Base-by-base conservation (phyloP, 208 protist species). In the Porcisia hertigi region DNA sequence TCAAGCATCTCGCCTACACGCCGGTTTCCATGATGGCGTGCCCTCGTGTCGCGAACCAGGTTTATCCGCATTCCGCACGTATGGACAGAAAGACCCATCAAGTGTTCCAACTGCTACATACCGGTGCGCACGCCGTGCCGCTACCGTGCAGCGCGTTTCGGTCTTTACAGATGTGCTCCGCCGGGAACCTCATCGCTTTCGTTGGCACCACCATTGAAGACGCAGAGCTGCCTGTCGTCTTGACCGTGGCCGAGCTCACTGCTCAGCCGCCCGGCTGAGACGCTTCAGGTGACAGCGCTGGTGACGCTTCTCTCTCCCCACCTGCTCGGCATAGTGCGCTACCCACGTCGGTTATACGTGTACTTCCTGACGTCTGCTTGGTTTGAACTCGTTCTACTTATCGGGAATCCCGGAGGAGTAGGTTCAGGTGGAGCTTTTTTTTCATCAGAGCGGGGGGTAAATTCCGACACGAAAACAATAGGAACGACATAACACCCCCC, bases 11-110 rank as follows among this genome's bases (percentile, higher is more conserved):
- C 9, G 5, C 34, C 3, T 64, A 54, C 57, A 52, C 64, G 12
- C 34, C 49, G 3, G 72, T 66, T 0, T 70, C 71, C 8, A 49
- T 41, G 2, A 60, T 81, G 3, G 18, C 72, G 41, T 81, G 65
- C 52, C 60, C 71, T 7, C 7, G 8, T 8, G 9, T 81, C 30
- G 45, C 8, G 14, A 7, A 43, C 6, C 71, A 69, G 39, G 45
- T 69, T 18, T 64, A 72, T 41, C 77, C 77, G 18, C 64, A 76
- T 20, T 73, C 54, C 41, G 14, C 76, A 0, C 39, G 58, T 55
- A 30, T 70, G 1, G 55, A 53, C 8, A 25, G 16, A 1, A 45
- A 52, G 0, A 23, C 45, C 3, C 45, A 73, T n/a, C 12, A 30
- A 18, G 57, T 81, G 23, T 64, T 57, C 18, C 11, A 70, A 39